These are phyloP conservation scores for Mycosphaerella arachidis DNA, from an alignment of 2,329 filamentous ascomycete species.

Conservation along the genomic window DNA sequence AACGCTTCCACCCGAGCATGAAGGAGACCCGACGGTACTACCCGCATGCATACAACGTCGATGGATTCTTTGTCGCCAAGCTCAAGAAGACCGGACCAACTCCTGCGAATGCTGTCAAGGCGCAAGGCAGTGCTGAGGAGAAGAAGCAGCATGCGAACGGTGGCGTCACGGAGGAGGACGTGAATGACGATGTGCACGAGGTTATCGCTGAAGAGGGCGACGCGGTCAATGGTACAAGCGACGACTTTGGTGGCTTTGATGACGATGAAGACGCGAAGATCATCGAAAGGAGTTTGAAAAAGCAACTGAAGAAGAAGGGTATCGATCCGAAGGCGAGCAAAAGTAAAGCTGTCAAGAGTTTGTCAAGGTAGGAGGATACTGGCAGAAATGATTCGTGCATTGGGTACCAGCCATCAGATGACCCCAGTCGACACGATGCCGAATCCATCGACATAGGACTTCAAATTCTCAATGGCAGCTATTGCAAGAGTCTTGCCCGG, in stretches of 20 bases:
- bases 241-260: slow-evolving; percentile 47
- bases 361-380: slow-evolving; percentile 7
- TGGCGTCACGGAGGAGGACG: slow-evolving; percentile 35
- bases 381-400: background rate
- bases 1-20: slow-evolving; percentile 82
- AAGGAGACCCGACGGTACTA: slow-evolving; percentile 81
- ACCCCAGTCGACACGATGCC: too few species aligned
- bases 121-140: slow-evolving; percentile 33
- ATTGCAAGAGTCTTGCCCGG: too few species aligned
- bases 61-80: slow-evolving; percentile 97
- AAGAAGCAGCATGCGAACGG: slow-evolving; percentile 28
- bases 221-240: slow-evolving; percentile 56
- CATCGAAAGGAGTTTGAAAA: slow-evolving; percentile 44
- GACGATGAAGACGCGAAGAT: slow-evolving; percentile 48
- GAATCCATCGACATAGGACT: too few species aligned
- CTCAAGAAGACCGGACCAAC: slow-evolving; percentile 87
- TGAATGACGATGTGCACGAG: slow-evolving; percentile 51
- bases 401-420: background rate
- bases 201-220: slow-evolving; percentile 10
- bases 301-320: slow-evolving; percentile 44
- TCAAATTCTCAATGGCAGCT: too few species aligned
- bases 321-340: slow-evolving; percentile 41
- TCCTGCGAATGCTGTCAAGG: slow-evolving; percentile 53
- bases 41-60: slow-evolving; percentile 88
- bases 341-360: slow-evolving; percentile 19